These are phyloP conservation scores for Hericium coralloides DNA, from an alignment of 768 basidiomycete species.

Conservation along the genomic window DNA sequence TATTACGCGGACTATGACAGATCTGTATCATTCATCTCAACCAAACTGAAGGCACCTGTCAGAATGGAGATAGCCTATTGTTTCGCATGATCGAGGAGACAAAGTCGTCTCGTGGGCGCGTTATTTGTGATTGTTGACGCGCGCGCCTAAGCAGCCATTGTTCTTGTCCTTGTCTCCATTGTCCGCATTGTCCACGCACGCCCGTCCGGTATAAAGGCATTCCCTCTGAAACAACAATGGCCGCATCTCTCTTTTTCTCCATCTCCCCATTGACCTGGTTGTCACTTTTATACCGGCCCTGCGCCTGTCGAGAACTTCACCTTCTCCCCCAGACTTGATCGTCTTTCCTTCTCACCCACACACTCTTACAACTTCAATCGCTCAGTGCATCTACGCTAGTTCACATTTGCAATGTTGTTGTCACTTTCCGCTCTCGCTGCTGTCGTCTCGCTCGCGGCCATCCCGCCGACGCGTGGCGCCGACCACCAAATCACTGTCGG, in stretches of 20 bases:
- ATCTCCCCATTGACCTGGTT: constrained; percentile 8
- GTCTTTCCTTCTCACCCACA: background rate
- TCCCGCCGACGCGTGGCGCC: constrained; percentile 27
- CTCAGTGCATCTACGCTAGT: background rate
- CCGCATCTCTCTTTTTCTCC: background rate
- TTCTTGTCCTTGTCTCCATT: background rate
- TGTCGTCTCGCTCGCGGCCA: constrained; percentile 19
- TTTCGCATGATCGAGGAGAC: background rate
- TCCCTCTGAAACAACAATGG: background rate
- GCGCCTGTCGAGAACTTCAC: background rate
- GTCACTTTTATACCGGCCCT: constrained; percentile 1
- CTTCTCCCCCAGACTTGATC: background rate
- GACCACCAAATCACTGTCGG: constrained; percentile 40
- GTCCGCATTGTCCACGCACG: background rate
- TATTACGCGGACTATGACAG: too few species aligned
- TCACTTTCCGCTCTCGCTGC: constrained; percentile 17
- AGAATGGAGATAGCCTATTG: background rate
- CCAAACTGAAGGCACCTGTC: background rate
- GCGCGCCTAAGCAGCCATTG: background rate
- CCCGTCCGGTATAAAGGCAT: constrained; percentile 2
- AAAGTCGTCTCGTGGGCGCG: background rate
- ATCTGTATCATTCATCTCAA: background rate
- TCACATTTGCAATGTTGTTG: constrained; percentile 6
- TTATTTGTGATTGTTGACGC: background rate
- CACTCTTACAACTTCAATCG: background rate